Percentiles rank a stretch among this genome's conserved stretches.
phyloP scores from a whole-genome alignment of 768 basidiomycete genomes.

The Phylloporus sp. region DNA sequence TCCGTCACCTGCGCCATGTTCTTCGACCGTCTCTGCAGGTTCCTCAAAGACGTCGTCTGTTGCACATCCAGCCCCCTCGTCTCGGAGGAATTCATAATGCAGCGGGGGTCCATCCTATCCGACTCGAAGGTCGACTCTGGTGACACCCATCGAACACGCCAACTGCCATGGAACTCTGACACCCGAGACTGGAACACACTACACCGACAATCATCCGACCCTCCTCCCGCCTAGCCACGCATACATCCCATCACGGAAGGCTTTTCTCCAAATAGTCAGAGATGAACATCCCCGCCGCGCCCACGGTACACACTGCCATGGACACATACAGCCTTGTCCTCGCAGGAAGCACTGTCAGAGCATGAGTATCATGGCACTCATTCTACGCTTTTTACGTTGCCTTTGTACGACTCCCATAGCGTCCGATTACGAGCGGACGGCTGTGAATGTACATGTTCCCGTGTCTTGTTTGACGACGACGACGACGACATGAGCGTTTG shows the following conservation, averaged over 20 bases:
- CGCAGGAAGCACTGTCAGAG: constrained; percentile 45
- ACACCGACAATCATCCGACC: constrained; percentile 18
- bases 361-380: constrained; percentile 10
- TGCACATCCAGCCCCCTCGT: constrained; percentile 32
- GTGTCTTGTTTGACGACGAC: constrained; percentile 8
- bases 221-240: constrained; percentile 5
- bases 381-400: constrained; percentile 19
- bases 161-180: constrained; percentile 25
- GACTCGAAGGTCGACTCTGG: too few relatives aligned
- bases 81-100: constrained; percentile 52
- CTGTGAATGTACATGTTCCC: not conserved
- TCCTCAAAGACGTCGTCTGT: constrained; percentile 47
- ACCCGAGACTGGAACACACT: constrained; percentile 12
- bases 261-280: constrained; percentile 50
- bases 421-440: constrained; percentile 16
- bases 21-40: constrained; percentile 68
- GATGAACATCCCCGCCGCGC: constrained; percentile 40
- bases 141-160: too few relatives aligned
- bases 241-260: constrained; percentile 21
- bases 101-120: too few relatives aligned
- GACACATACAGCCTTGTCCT: constrained; percentile 49
- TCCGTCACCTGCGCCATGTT: constrained; percentile 56
- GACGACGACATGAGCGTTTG: constrained; percentile 17
- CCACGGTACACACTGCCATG: constrained; percentile 44
- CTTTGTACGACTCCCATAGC: constrained; percentile 44